A percentile compares a stretch with the other conserved stretches of the same genome.
Evolutionary conservation across 1,284 basidiomycete species (phyloP).

Genomic region (Boletus hoseneyae): DNA sequence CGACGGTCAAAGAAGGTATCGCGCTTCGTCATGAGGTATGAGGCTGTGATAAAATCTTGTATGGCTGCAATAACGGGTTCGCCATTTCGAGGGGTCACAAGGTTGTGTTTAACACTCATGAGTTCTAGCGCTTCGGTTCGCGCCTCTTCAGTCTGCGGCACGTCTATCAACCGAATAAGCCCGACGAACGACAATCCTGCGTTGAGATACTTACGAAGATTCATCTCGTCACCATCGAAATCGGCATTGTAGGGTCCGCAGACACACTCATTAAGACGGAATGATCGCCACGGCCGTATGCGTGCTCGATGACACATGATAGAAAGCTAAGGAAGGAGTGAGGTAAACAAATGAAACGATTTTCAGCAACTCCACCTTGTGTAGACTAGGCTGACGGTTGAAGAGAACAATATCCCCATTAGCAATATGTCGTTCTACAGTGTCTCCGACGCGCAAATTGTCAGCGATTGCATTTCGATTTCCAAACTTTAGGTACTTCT

Average conservation of each 20-base stretch:
- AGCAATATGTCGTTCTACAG: constrained; percentile 91
- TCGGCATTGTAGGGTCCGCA: constrained; percentile 99
- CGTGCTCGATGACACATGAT: constrained; percentile 97
- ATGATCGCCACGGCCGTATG: constrained; percentile 96
- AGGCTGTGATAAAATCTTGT: constrained; percentile 98
- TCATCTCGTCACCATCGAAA: constrained; percentile 99
- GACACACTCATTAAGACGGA: constrained; percentile 98
- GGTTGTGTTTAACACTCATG: constrained; percentile 97
- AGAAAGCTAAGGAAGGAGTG: constrained; percentile 62
- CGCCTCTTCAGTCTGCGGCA: constrained; percentile 98
- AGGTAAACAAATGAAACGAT: neutral
- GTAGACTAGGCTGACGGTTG: constrained; percentile 98
- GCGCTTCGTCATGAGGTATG: constrained; percentile 90
- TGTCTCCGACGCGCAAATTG: constrained; percentile 77
- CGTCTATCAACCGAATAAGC: constrained; percentile 53
- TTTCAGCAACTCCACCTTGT: constrained; percentile 60
- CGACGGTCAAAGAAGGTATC: constrained; percentile 94
- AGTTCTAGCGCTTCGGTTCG: constrained; percentile 96
- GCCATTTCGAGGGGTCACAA: constrained; percentile 96
- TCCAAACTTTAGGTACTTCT: constrained; percentile 85
- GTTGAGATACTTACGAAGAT: constrained; percentile 69
- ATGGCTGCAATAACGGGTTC: constrained; percentile 99
- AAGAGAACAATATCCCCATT: constrained; percentile 98
- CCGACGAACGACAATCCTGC: neutral
- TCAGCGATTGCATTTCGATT: constrained; percentile 76